These are phyloP conservation scores for Ascomycota sp. DNA, from an alignment of 2,329 filamentous ascomycete genomes.

Conservation along the genomic window DNA sequence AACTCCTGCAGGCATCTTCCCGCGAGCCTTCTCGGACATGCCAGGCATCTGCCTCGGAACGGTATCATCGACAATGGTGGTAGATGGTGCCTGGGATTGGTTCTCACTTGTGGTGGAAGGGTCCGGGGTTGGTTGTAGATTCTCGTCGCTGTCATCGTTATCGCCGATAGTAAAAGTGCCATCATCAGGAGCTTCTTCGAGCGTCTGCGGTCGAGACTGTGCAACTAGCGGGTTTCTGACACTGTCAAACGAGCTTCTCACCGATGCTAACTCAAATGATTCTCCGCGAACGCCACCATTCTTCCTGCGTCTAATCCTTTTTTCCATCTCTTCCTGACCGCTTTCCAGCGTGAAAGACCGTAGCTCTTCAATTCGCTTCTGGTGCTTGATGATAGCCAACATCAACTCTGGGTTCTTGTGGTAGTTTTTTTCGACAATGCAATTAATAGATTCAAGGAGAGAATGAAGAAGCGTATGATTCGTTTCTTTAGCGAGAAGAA, in stretches of 20 bases:
- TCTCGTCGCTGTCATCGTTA: slow-evolving; percentile 35
- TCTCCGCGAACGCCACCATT: slow-evolving; percentile 32
- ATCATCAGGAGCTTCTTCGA: slow-evolving; percentile 33
- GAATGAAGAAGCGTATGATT: slow-evolving; percentile 70
- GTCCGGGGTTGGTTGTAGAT: slow-evolving; percentile 33
- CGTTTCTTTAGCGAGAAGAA: slow-evolving; percentile 76
- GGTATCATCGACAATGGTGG: slow-evolving; percentile 50
- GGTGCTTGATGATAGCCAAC: slow-evolving; percentile 58
- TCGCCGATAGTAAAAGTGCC: slow-evolving; percentile 76
- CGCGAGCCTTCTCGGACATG: slow-evolving; percentile 93
- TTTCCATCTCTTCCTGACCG: slow-evolving; percentile 77
- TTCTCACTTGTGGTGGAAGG: slow-evolving; percentile 44
- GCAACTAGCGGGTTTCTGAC: slow-evolving; percentile 33
- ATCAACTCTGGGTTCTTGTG: slow-evolving; percentile 62
- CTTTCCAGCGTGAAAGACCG: slow-evolving; percentile 80
- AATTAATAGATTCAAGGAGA: slow-evolving; percentile 72
- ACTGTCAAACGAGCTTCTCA: slow-evolving; percentile 47
- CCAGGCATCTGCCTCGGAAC: slow-evolving; percentile 67
- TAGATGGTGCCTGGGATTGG: slow-evolving; percentile 46
- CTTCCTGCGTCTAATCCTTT: slow-evolving; percentile 51
- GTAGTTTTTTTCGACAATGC: slow-evolving; percentile 78
- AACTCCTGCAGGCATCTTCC: slow-evolving; percentile 77
- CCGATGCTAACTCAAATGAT: slow-evolving; percentile 24
- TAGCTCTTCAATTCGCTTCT: slow-evolving; percentile 66
- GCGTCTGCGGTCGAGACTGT: slow-evolving; percentile 7